A percentile compares a stretch with the other conserved stretches of the same genome.
phyloP scores from a whole-genome alignment of 306 rosid species.

The Gleditsia sinensis region DNA sequence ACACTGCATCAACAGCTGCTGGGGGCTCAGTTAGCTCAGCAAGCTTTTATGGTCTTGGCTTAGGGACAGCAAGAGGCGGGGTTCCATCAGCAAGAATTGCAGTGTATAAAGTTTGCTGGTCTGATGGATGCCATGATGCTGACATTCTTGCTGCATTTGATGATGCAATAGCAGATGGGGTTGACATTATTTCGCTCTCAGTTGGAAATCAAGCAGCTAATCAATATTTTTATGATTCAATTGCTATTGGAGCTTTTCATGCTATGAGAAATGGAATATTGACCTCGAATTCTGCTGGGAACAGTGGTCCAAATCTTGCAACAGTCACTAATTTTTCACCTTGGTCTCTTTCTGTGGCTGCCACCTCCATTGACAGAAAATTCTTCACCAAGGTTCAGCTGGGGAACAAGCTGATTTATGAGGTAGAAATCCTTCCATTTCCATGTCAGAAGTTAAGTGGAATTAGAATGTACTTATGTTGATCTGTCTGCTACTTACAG shows the following conservation, averaged over 20 bases:
- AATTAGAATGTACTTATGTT: neutral
- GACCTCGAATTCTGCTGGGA: slow-evolving; percentile 48
- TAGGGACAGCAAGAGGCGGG: slow-evolving; percentile 58
- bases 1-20: slow-evolving; percentile 53
- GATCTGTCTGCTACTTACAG: slow-evolving; percentile 18
- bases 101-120: slow-evolving; percentile 60
- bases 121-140: slow-evolving; percentile 34
- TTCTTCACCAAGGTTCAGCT: slow-evolving; percentile 42
- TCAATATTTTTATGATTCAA: slow-evolving; percentile 34
- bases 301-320: slow-evolving; percentile 29
- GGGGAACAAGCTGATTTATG: slow-evolving; percentile 38
- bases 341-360: slow-evolving; percentile 56
- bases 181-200: slow-evolving; percentile 50
- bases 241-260: slow-evolving; percentile 62
- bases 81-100: slow-evolving; percentile 58
- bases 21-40: slow-evolving; percentile 40
- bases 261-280: slow-evolving; percentile 51
- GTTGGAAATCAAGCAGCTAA: neutral
- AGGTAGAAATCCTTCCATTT: slow-evolving; percentile 32
- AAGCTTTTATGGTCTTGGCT: slow-evolving; percentile 41
- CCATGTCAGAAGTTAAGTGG: neutral
- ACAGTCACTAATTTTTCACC: slow-evolving; percentile 38
- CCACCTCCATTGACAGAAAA: slow-evolving; percentile 47
- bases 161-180: slow-evolving; percentile 66
- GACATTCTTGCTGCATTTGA: slow-evolving; percentile 62